Evolutionary conservation across 164 flowering plant genomes (phyloP).

Genomic region (Kalanchoe fedtschenkoi): DNA sequence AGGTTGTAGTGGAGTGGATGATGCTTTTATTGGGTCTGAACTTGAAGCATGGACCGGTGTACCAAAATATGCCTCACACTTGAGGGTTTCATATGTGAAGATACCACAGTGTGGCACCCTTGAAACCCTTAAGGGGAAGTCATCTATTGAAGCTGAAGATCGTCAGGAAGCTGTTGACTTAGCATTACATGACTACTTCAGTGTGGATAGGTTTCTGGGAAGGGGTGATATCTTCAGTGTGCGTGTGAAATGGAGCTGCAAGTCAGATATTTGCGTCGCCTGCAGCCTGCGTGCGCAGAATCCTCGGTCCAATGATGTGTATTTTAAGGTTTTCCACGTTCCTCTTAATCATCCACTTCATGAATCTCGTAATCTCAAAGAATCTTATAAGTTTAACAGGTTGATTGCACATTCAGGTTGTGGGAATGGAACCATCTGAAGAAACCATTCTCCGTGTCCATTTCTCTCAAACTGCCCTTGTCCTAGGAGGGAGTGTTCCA

Average conservation of each 20-base stretch:
- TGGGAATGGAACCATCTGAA: constrained; percentile 71
- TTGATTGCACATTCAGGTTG: constrained; percentile 36
- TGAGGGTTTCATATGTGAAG: constrained; percentile 80
- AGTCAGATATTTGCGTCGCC: constrained; percentile 55
- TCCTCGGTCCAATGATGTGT: constrained; percentile 24
- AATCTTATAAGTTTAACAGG: not conserved
- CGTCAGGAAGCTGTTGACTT: constrained; percentile 74
- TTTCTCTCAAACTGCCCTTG: constrained; percentile 64
- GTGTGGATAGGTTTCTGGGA: constrained; percentile 60
- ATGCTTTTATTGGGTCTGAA: constrained; percentile 23
- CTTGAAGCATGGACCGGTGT: constrained; percentile 31
- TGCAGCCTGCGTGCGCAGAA: constrained; percentile 35
- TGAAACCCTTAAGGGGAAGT: constrained; percentile 45
- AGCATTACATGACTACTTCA: constrained; percentile 61
- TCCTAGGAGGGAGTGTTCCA: constrained; percentile 75
- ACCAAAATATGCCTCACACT: constrained; percentile 74
- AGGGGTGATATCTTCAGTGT: constrained; percentile 68
- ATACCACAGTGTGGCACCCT: constrained; percentile 81
- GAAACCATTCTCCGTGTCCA: constrained; percentile 65
- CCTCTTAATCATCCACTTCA: not conserved
- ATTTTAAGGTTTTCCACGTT: constrained; percentile 51
- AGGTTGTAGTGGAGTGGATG: constrained; percentile 13
- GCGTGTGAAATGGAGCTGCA: constrained; percentile 69
- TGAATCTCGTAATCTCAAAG: constrained; percentile 3
- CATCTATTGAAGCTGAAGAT: constrained; percentile 54